These are phyloP conservation scores for Fusarium sambucinum DNA, from an alignment of 2,329 filamentous ascomycete genomes.

Conservation along the genomic window DNA sequence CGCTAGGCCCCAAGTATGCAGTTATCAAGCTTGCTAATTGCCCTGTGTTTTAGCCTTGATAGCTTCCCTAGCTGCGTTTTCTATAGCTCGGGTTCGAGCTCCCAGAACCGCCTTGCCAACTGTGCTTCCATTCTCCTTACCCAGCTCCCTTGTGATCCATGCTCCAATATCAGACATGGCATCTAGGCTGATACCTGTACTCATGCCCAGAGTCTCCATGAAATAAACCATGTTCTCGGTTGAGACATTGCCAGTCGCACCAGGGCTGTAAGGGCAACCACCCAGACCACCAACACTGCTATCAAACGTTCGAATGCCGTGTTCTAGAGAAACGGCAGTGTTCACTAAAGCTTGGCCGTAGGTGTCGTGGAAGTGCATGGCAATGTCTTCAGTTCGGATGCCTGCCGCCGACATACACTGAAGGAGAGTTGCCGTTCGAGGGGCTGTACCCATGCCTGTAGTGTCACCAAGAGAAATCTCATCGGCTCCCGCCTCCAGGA, in stretches of 20 bases:
- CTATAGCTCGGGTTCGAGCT: constrained; percentile 54
- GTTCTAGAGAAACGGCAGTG: constrained; percentile 79
- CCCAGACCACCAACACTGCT: constrained; percentile 83
- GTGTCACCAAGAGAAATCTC: constrained; percentile 93
- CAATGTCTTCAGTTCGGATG: constrained; percentile 76
- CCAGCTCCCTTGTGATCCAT: constrained; percentile 77
- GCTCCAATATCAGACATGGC: constrained; percentile 75
- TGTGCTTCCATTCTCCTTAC: constrained; percentile 71
- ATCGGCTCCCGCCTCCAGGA: constrained; percentile 89
- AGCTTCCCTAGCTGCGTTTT: constrained; percentile 41
- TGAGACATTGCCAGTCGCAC: constrained; percentile 86
- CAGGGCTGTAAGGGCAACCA: constrained; percentile 86
- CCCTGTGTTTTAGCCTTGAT: not conserved
- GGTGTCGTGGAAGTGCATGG: constrained; percentile 90
- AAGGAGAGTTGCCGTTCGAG: constrained; percentile 73
- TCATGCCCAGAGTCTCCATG: constrained; percentile 77
- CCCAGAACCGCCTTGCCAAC: constrained; percentile 75
- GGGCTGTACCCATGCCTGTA: constrained; percentile 89
- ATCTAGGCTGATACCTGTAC: constrained; percentile 78
- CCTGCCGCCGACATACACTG: constrained; percentile 74
- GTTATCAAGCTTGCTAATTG: constrained; percentile 8
- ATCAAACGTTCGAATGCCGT: constrained; percentile 84
- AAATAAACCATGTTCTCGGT: constrained; percentile 88
- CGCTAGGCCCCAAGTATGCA: not conserved
- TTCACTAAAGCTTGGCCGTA: constrained; percentile 90